phyloP scores from a whole-genome alignment of 352 stramenopile genomes.

The Detonula confervacea region DNA sequence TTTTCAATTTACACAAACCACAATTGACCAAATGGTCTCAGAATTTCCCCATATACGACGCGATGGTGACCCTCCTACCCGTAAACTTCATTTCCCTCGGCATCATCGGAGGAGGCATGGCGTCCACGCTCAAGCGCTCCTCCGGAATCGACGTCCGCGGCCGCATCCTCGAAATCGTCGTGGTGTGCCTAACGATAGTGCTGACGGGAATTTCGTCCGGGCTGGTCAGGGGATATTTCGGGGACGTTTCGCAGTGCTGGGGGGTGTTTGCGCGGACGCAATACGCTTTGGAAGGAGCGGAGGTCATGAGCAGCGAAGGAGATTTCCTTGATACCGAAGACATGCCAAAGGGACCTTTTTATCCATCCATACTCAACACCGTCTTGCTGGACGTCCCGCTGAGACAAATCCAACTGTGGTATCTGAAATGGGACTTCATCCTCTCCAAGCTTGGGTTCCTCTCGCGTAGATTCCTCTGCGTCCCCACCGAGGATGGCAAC shows the following conservation, averaged over 20 bases:
- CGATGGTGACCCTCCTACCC: constrained; percentile 67
- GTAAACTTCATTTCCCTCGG: constrained; percentile 78
- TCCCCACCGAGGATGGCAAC: constrained; percentile 23
- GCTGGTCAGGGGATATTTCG: constrained; percentile 77
- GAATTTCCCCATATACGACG: constrained; percentile 79
- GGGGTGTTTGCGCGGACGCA: constrained; percentile 33
- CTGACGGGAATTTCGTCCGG: constrained; percentile 67
- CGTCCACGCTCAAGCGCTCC: constrained; percentile 67
- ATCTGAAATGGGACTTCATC: constrained; percentile 39
- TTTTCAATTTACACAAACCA: no score
- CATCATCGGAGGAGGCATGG: constrained; percentile 74
- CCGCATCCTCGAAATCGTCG: constrained; percentile 69
- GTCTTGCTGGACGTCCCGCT: constrained; percentile 21
- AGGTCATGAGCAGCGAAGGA: not conserved
- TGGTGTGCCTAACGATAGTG: constrained; percentile 70
- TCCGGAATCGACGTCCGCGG: constrained; percentile 75
- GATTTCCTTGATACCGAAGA: no score
- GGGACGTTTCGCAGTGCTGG: constrained; percentile 59
- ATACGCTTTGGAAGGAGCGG: not conserved
- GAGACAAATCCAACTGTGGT: constrained; percentile 23
- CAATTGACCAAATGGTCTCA: no score
- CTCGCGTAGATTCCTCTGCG: constrained; percentile 38
- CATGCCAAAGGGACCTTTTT: constrained; percentile 4
- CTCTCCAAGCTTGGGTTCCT: constrained; percentile 48
- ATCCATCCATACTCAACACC: constrained; percentile 8